phyloP scores from a whole-genome alignment of 2,329 filamentous ascomycete species.

The Immersiporthe knoxdaviesiana region DNA sequence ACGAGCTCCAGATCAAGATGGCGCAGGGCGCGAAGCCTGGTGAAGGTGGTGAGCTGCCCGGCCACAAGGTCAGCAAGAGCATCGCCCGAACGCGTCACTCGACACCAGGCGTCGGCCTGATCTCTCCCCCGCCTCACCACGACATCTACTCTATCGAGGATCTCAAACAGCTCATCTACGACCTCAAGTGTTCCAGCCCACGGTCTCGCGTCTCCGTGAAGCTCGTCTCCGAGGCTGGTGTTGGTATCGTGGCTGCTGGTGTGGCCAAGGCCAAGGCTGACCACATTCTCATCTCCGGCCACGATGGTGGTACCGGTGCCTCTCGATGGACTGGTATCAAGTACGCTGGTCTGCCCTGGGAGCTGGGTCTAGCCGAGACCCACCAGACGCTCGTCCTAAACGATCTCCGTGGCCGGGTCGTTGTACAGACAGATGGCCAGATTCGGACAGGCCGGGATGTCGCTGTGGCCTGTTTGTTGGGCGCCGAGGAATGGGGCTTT shows the following conservation, averaged over 20 bases:
- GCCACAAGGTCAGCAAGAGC: constrained; percentile 92
- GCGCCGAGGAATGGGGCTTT: constrained; percentile 98
- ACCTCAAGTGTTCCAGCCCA: constrained; percentile 94
- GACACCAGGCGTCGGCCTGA: constrained; percentile 92
- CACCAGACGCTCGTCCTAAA: constrained; percentile 96
- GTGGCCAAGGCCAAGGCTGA: constrained; percentile 97
- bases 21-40: constrained; percentile 97
- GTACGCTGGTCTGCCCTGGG: constrained; percentile 95
- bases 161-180: constrained; percentile 96
- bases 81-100: constrained; percentile 96
- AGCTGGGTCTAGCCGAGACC: constrained; percentile 93
- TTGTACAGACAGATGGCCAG: constrained; percentile 96
- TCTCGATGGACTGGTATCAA: constrained; percentile 99
- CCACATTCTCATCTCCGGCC: constrained; percentile 94
- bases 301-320: constrained; percentile 95
- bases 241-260: constrained; percentile 96
- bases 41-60: constrained; percentile 94
- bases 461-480: constrained; percentile 90
- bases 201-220: constrained; percentile 93
- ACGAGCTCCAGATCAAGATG: constrained; percentile 99
- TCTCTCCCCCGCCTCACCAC: constrained; percentile 94
- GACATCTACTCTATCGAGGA: constrained; percentile 98
- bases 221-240: constrained; percentile 95
- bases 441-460: constrained; percentile 90
- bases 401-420: constrained; percentile 90